Evolutionary conservation across 495 filamentous ascomycete species (phyloP).

Genomic region (Neurospora pannonica): DNA sequence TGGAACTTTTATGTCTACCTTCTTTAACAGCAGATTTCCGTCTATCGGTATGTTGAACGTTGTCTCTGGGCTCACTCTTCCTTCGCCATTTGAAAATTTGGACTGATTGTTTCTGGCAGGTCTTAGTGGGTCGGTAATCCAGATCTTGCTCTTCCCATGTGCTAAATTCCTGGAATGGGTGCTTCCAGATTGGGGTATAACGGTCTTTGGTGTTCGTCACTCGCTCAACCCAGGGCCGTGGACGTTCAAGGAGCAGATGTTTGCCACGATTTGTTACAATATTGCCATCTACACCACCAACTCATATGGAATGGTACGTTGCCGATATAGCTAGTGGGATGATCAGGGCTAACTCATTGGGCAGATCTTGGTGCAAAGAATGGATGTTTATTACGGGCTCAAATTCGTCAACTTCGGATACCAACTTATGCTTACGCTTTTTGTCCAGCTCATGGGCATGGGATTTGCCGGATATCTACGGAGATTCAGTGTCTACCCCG

Average conservation of each 20-base stretch:
- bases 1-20: constrained; percentile 24
- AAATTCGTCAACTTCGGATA: constrained; percentile 21
- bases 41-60: constrained; percentile 15
- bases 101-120: constrained; percentile 6
- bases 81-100: neutral
- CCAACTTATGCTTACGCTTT: constrained; percentile 30
- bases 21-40: constrained; percentile 33
- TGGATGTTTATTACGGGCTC: constrained; percentile 17
- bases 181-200: constrained; percentile 23
- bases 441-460: constrained; percentile 36
- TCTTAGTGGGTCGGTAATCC: constrained; percentile 26
- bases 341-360: neutral
- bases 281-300: constrained; percentile 26
- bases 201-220: constrained; percentile 17
- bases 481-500: constrained; percentile 39
- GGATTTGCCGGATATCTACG: constrained; percentile 37
- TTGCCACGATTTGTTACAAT: constrained; percentile 27
- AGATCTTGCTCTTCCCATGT: constrained; percentile 32
- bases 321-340: neutral
- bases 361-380: constrained; percentile 20
- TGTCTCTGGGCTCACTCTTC: neutral
- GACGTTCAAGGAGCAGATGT: constrained; percentile 37
- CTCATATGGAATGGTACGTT: constrained; percentile 20
- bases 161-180: constrained; percentile 21
- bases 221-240: constrained; percentile 34